These are phyloP conservation scores for Aspergillus pseudotamarii DNA, from an alignment of 2,329 filamentous ascomycete species.

Conservation along the genomic window DNA sequence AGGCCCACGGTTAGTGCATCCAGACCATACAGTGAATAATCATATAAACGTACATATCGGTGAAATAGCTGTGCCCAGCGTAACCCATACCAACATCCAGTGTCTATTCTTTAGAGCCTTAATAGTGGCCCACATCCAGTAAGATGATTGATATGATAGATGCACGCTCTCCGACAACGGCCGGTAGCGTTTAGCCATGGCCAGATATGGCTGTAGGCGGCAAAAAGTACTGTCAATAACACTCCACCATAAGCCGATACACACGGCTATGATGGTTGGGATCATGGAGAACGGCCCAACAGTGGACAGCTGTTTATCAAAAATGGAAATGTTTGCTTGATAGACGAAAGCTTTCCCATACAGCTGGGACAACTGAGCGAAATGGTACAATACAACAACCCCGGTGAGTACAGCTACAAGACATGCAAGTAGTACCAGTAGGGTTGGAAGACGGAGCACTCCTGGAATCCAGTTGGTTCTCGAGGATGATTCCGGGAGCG, in stretches of 20 bases:
- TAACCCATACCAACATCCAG: slow-evolving; percentile 6
- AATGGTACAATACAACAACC: slow-evolving; percentile 2
- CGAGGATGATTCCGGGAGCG: neutral
- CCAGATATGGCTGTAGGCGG: slow-evolving; percentile 5
- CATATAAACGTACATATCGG: neutral
- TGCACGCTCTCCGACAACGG: neutral
- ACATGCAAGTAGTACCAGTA: neutral
- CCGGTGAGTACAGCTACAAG: neutral
- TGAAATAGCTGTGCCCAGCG: neutral
- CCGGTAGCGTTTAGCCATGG: neutral
- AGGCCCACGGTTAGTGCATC: neutral
- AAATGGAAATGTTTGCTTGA: slow-evolving; percentile 2
- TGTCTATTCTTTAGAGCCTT: neutral
- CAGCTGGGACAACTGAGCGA: neutral
- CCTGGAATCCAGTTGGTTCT: neutral
- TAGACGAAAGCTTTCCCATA: slow-evolving; percentile 2
- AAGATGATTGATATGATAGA: slow-evolving; percentile 3
- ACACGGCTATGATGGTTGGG: slow-evolving; percentile 3
- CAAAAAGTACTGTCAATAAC: neutral
- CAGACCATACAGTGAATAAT: no score
- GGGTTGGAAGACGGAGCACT: neutral
- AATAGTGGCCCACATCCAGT: slow-evolving; percentile 2
- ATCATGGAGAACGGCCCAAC: slow-evolving; percentile 2
- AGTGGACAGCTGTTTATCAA: neutral
- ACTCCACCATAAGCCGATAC: slow-evolving; percentile 4